Evolutionary conservation across 495 filamentous ascomycete species (phyloP).

Genomic region (Annulohypoxylon bovei): DNA sequence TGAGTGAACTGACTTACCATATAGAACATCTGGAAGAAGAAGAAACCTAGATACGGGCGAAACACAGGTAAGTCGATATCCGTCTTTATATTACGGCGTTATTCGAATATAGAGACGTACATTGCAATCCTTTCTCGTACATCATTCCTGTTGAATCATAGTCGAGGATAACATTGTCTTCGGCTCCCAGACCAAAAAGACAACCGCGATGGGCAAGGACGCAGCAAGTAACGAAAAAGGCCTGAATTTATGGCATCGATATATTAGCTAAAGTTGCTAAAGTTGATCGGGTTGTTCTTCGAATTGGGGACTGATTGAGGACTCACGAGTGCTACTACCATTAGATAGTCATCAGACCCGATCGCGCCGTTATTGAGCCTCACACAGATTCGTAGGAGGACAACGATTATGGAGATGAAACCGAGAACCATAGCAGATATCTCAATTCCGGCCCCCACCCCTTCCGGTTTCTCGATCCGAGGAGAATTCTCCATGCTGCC

Average conservation of each 20-base stretch:
- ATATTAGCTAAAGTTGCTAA: not conserved
- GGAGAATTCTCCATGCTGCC: not conserved
- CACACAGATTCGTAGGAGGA: conserved; percentile 16
- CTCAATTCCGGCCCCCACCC: conserved; percentile 6
- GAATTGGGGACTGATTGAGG: not conserved
- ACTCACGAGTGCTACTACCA: conserved; percentile 27
- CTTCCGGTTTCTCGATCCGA: not conserved
- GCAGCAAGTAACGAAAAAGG: conserved; percentile 10
- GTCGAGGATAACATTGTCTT: conserved; percentile 7
- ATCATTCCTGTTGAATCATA: conserved; percentile 3
- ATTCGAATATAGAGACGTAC: conserved; percentile 2
- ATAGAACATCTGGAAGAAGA: conserved; percentile 23
- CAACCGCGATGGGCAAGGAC: not conserved
- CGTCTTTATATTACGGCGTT: not conserved
- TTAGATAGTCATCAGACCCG: conserved; percentile 27
- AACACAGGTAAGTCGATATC: not conserved
- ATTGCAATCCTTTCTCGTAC: conserved; percentile 7
- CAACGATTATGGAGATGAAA: not conserved
- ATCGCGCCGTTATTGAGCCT: conserved; percentile 21
- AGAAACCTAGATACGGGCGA: conserved; percentile 10
- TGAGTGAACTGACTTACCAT: not conserved
- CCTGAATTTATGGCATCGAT: not conserved
- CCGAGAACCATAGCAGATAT: not conserved
- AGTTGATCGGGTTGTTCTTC: not conserved
- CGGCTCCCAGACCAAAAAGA: conserved; percentile 18